phyloP scores from a whole-genome alignment of 2,329 filamentous ascomycete species.

The Diaporthe citrichinensis region DNA sequence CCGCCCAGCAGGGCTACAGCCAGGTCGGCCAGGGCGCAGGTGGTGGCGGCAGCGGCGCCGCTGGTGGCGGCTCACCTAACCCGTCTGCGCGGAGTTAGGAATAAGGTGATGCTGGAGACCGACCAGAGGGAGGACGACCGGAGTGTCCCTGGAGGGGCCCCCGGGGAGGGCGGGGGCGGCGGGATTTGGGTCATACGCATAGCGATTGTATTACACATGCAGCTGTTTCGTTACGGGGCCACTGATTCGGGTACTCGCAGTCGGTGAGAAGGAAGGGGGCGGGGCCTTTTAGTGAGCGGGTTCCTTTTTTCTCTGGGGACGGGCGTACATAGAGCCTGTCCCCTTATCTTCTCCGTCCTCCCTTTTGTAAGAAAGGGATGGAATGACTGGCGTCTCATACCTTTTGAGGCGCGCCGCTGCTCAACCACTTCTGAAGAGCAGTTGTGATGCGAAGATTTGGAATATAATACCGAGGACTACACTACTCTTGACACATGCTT shows the following conservation, averaged over 20 bases:
- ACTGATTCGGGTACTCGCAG: background rate
- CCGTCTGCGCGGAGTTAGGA: slow-evolving; percentile 16
- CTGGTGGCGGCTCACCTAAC: slow-evolving; percentile 8
- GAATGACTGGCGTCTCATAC: background rate
- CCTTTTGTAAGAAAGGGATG: background rate
- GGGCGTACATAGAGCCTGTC: slow-evolving; percentile 13
- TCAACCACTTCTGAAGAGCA: background rate
- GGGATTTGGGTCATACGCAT: slow-evolving; percentile 14
- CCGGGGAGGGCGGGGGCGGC: background rate
- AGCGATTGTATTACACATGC: slow-evolving; percentile 17
- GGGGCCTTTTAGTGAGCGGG: background rate
- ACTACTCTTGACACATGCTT: background rate
- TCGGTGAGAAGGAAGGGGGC: background rate
- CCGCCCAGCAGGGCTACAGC: slow-evolving; percentile 17
- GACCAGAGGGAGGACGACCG: background rate
- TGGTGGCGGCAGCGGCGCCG: background rate
- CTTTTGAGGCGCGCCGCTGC: background rate
- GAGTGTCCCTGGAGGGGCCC: background rate
- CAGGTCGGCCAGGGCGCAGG: slow-evolving; percentile 20
- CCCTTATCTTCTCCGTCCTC: background rate
- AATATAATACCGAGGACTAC: slow-evolving; percentile 5
- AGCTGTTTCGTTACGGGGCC: slow-evolving; percentile 18
- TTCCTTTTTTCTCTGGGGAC: background rate
- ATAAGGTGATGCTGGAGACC: background rate
- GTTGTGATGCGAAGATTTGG: background rate